Evolutionary conservation across 2,329 filamentous ascomycete genomes (phyloP).

Genomic region (Aspergillus versicolor): DNA sequence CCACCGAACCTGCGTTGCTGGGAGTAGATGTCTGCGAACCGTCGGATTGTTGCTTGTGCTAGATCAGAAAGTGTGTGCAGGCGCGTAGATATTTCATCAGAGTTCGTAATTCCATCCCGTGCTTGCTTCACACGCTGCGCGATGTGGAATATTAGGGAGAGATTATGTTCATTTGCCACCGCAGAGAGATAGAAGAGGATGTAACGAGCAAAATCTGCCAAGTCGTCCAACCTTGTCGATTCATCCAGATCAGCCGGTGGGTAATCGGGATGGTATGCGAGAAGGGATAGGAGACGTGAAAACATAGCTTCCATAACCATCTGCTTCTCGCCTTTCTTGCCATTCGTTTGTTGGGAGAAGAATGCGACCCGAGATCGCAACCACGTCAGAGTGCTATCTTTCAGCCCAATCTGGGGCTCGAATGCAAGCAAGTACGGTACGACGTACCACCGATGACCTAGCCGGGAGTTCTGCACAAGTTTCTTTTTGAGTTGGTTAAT

Average conservation of each 20-base stretch:
- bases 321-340: slow-evolving; percentile 46
- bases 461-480: slow-evolving; percentile 56
- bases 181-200: slow-evolving; percentile 83
- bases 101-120: slow-evolving; percentile 68
- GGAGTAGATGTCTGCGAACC: slow-evolving; percentile 80
- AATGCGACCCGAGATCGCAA: slow-evolving; percentile 74
- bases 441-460: slow-evolving; percentile 83
- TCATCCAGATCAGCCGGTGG: slow-evolving; percentile 38
- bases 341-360: slow-evolving; percentile 51
- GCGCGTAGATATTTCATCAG: slow-evolving; percentile 45
- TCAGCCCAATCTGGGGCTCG: slow-evolving; percentile 74
- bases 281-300: slow-evolving; percentile 76
- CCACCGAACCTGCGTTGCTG: slow-evolving; percentile 59
- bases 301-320: slow-evolving; percentile 77
- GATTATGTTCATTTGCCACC: slow-evolving; percentile 81
- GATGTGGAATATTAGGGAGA: slow-evolving; percentile 86
- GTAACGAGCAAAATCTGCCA: slow-evolving; percentile 82
- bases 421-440: slow-evolving; percentile 89
- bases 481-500: slow-evolving; percentile 80
- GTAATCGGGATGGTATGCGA: slow-evolving; percentile 94
- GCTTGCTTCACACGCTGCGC: slow-evolving; percentile 92
- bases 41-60: slow-evolving; percentile 75
- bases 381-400: slow-evolving; percentile 79
- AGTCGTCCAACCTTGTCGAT: slow-evolving; percentile 53
- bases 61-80: slow-evolving; percentile 88